Percentiles rank a stretch among this genome's conserved stretches.
Evolutionary conservation across 2,329 filamentous ascomycete species (phyloP).

Genomic region (Pseudopithomyces chartarum): DNA sequence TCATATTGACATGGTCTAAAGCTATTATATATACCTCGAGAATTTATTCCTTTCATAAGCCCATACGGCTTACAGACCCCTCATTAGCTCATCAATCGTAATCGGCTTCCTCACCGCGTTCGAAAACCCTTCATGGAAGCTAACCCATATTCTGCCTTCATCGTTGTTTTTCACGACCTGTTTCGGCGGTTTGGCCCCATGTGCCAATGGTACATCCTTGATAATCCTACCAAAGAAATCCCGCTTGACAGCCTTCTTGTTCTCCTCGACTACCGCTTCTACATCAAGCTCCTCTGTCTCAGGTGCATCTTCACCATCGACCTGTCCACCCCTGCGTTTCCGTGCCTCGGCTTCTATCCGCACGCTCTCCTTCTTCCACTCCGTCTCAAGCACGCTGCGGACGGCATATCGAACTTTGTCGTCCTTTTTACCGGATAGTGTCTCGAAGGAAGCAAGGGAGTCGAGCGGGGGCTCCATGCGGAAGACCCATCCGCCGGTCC

Average conservation of each 20-base stretch:
- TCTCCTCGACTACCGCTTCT: constrained; percentile 29
- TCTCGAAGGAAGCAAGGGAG: constrained; percentile 74
- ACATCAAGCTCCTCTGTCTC: constrained; percentile 21
- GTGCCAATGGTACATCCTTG: constrained; percentile 48
- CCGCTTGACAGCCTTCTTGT: constrained; percentile 60
- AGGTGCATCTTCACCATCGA: constrained; percentile 19
- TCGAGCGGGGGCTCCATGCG: constrained; percentile 96
- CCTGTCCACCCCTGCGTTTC: constrained; percentile 55
- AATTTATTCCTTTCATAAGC: neutral
- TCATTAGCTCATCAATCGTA: constrained; percentile 77
- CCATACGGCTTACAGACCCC: constrained; percentile 56
- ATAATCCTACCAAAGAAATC: constrained; percentile 88
- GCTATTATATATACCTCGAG: neutral
- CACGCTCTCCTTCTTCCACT: constrained; percentile 75
- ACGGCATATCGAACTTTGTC: constrained; percentile 88
- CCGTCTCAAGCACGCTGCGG: constrained; percentile 89
- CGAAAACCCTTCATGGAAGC: constrained; percentile 86
- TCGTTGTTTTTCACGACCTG: constrained; percentile 42
- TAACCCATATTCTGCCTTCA: constrained; percentile 78
- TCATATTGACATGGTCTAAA: no score
- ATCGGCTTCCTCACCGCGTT: constrained; percentile 92
- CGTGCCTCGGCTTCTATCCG: constrained; percentile 69
- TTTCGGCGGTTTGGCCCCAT: constrained; percentile 49
- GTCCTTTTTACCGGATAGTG: constrained; percentile 62
- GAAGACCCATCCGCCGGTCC: constrained; percentile 75